A percentile compares a stretch with the other conserved stretches of the same genome.
Evolutionary conservation across 192 early-diverging fungal genomes (phyloP).

Genomic region (Piromyces finnis): DNA sequence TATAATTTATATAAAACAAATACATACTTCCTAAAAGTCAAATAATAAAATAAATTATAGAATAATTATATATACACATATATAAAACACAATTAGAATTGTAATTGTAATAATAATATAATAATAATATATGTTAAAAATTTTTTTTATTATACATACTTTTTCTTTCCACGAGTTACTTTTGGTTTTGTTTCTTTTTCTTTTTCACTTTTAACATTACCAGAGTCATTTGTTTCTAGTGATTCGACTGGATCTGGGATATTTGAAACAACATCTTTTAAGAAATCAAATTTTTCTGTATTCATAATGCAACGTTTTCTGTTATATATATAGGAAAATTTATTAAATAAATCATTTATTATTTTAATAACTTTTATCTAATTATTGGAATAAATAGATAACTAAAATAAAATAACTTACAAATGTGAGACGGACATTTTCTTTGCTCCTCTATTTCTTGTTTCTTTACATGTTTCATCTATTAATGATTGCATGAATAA

Average conservation of each 20-base stretch:
- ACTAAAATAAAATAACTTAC: constrained; percentile 35
- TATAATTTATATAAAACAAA: no score
- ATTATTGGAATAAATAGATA: no score
- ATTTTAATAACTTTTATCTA: no score
- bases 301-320: constrained; percentile 50
- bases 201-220: neutral
- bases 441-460: constrained; percentile 57
- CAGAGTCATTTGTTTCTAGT: constrained; percentile 15
- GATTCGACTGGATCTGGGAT: constrained; percentile 51
- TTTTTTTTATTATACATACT: no score
- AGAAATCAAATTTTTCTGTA: constrained; percentile 84
- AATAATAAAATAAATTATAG: no score
- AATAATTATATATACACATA: no score
- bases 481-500: constrained; percentile 88
- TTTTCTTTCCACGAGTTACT: neutral
- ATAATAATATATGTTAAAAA: no score
- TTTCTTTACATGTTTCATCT: constrained; percentile 66
- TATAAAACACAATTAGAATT: no score
- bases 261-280: constrained; percentile 66
- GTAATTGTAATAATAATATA: no score
- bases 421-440: constrained; percentile 72
- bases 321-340: no score
- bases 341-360: no score
- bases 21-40: no score
- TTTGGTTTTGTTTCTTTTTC: neutral